Percentiles rank a stretch among this genome's conserved stretches.
Conservation (phyloP, 768 basidiomycete species). For the Xerocomellus intermedius region DNA sequence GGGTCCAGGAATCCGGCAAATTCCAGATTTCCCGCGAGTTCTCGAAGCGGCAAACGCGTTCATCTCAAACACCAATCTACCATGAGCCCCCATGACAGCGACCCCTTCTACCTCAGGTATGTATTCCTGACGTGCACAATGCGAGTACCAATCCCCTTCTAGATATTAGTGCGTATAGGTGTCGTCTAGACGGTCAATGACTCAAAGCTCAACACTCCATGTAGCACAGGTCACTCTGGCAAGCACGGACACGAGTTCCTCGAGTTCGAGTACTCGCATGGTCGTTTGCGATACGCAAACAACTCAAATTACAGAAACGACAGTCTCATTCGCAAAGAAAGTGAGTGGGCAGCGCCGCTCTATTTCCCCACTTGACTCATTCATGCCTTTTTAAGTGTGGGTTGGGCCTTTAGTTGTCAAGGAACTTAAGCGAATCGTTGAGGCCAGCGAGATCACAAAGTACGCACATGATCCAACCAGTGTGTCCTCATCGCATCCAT, state of each 20-base stretch:
- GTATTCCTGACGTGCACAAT: slow-evolving; percentile 11
- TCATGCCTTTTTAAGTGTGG: slow-evolving; percentile 65
- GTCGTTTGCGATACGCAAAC: slow-evolving; percentile 95
- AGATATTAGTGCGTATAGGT: slow-evolving; percentile 51
- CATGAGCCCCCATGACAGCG: slow-evolving; percentile 48
- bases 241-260: slow-evolving; percentile 98
- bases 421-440: slow-evolving; percentile 92
- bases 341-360: slow-evolving; percentile 47
- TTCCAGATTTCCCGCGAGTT: too few relatives aligned
- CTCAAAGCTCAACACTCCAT: background rate
- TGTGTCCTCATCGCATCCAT: background rate
- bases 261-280: slow-evolving; percentile 97
- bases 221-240: slow-evolving; percentile 88
- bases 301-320: slow-evolving; percentile 99
- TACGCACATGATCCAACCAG: slow-evolving; percentile 25
- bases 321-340: slow-evolving; percentile 97
- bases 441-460: slow-evolving; percentile 94
- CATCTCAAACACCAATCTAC: slow-evolving; percentile 1
- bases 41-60: too few relatives aligned
- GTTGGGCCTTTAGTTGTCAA: slow-evolving; percentile 88
- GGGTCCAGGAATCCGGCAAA: too few relatives aligned
- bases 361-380: background rate
- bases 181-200: background rate
- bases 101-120: slow-evolving; percentile 81
- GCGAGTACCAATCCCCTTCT: slow-evolving; percentile 14